Evolutionary conservation across 108 stramenopile species (phyloP), one percentile per base, ranked within the genome.

Genomic region (Discostella pseudostelligera): DNA sequence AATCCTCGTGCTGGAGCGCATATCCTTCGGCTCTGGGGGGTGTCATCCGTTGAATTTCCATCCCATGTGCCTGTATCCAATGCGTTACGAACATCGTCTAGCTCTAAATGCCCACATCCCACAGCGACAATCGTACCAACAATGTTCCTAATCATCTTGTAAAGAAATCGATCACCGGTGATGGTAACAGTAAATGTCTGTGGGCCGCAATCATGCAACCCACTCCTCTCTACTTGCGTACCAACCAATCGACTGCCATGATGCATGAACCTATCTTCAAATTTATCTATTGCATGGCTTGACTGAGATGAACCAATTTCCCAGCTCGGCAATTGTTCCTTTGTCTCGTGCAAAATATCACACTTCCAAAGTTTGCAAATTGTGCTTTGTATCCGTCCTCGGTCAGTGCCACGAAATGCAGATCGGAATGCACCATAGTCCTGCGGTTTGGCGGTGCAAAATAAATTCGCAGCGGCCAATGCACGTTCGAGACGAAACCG

Each of bases 61-160:
- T 37, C 51, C 74, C 69, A 76, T 26, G 16, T 19, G 10, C 56
- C 59, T 51, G 36, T 56, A 12, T 71, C 62, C 21, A 93, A 35
- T 21, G 84, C 84, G 8, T 50, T 6, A 37, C 73, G 40, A 10
- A 94, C 48, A 63, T 83, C 82, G 8, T 72, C 67, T 47, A 73
- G 17, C 22, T 70, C 58, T 45, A 86, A 45, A 28, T 76, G 66
- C 7, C 75, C 76, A 19, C 54, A 72, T 22, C 82, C 89, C 22
- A 85, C 72, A 12, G 82, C 84, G 10, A 93, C 86, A 14, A 93
- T 70, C 4, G 85, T 50, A 49, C 92, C 92, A 16, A 88, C 92
- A 32, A 93, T 60, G 40, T 90, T 83, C 26, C 92, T 78, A 16
- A 85, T 74, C 87, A 87, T 87, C 61, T 90, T 90, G 72, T 93